phyloP scores from a whole-genome alignment of 2,329 filamentous ascomycete genomes.

The Ophiosphaerella korrae region DNA sequence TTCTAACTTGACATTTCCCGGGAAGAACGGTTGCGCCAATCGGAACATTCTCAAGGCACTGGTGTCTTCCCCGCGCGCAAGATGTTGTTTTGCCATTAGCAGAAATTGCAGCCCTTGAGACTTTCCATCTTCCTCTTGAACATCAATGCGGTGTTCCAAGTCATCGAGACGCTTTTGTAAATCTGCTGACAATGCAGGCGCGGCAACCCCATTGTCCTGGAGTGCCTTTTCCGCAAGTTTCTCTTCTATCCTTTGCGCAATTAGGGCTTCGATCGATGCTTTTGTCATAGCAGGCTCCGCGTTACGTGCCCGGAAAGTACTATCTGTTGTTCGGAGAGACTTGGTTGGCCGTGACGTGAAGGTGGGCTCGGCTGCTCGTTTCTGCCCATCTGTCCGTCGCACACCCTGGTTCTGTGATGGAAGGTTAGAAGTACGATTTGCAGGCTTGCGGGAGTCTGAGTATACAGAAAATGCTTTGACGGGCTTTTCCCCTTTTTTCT shows the following conservation, averaged over 20 bases:
- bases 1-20: constrained; percentile 76
- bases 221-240: constrained; percentile 77
- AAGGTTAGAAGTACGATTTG: constrained; percentile 33
- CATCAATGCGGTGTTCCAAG: constrained; percentile 83
- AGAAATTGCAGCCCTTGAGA: constrained; percentile 84
- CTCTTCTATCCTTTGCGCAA: constrained; percentile 89
- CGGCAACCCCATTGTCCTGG: constrained; percentile 58
- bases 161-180: constrained; percentile 81
- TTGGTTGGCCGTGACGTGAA: constrained; percentile 49
- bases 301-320: constrained; percentile 34
- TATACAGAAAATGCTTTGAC: constrained; percentile 87
- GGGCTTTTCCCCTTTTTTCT: constrained; percentile 68
- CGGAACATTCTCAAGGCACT: constrained; percentile 86
- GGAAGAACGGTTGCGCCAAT: constrained; percentile 82
- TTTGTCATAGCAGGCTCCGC: constrained; percentile 52
- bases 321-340: constrained; percentile 42
- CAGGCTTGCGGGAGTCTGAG: constrained; percentile 62
- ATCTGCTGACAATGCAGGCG: constrained; percentile 69
- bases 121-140: constrained; percentile 70
- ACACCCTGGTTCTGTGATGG: constrained; percentile 41
- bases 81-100: constrained; percentile 90
- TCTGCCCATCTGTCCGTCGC: constrained; percentile 49
- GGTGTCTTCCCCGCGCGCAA: constrained; percentile 77
- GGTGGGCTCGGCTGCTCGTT: constrained; percentile 50
- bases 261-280: constrained; percentile 84